phyloP scores from a whole-genome alignment of 2,329 filamentous ascomycete species.

The Nannizziopsis barbatae region DNA sequence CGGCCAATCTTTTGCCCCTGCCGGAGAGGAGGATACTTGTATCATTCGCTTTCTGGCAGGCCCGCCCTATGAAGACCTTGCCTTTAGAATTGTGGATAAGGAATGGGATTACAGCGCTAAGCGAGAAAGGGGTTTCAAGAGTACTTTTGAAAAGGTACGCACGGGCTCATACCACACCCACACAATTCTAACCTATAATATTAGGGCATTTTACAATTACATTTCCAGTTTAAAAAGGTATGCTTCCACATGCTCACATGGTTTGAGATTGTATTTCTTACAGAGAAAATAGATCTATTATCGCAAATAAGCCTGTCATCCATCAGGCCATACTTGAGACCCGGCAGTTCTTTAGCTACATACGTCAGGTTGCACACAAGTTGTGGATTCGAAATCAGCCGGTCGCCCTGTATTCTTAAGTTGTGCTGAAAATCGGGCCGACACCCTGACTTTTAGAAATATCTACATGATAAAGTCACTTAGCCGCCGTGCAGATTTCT shows the following conservation, averaged over 20 bases:
- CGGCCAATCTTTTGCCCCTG: constrained; percentile 84
- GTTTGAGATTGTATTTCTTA: not conserved
- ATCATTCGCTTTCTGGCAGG: constrained; percentile 92
- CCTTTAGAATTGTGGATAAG: constrained; percentile 92
- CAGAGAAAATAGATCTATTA: constrained; percentile 34
- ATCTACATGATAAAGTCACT: not conserved
- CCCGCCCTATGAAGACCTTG: constrained; percentile 91
- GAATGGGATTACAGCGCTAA: constrained; percentile 99
- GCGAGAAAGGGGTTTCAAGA: constrained; percentile 84
- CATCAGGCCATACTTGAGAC: not conserved
- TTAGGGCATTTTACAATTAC: constrained; percentile 85
- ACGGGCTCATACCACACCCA: constrained; percentile 19
- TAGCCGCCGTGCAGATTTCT: not conserved
- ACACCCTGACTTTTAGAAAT: not conserved
- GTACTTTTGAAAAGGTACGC: constrained; percentile 87
- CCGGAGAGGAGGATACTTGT: constrained; percentile 94
- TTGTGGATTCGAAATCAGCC: not conserved
- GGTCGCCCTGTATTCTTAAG: not conserved
- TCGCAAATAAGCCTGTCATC: constrained; percentile 33
- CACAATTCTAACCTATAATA: constrained; percentile 14
- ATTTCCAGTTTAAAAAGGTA: constrained; percentile 99
- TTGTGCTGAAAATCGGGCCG: constrained; percentile 5
- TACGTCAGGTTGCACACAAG: not conserved
- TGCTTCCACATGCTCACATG: constrained; percentile 17
- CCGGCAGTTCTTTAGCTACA: not conserved